Evolutionary conservation across 768 basidiomycete species (phyloP).

Genomic region (Tricholoma bakamatsutake): DNA sequence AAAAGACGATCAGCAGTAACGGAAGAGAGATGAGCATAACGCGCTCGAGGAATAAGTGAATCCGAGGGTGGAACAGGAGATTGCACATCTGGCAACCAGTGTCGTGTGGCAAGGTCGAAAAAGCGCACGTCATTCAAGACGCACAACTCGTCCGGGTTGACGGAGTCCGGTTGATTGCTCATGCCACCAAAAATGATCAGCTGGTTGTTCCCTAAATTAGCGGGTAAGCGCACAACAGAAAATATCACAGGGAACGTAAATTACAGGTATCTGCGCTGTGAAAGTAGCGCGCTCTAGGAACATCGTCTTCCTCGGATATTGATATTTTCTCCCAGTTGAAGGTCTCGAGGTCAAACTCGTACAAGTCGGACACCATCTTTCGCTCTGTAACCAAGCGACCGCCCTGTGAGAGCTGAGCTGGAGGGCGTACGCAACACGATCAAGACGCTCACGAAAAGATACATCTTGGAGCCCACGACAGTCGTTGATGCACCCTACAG

Average conservation of each 20-base stretch:
- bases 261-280: slow-evolving; percentile 85
- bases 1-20: slow-evolving; percentile 80
- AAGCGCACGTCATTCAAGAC: slow-evolving; percentile 93
- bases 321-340: slow-evolving; percentile 74
- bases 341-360: slow-evolving; percentile 79
- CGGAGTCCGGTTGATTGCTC: slow-evolving; percentile 71
- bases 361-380: slow-evolving; percentile 87
- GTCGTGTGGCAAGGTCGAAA: slow-evolving; percentile 66
- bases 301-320: slow-evolving; percentile 55
- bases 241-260: slow-evolving; percentile 13
- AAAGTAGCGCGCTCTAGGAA: slow-evolving; percentile 87
- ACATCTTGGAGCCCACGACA: slow-evolving; percentile 82
- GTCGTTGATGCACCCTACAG: slow-evolving; percentile 84
- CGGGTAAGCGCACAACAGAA: neutral
- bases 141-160: slow-evolving; percentile 73
- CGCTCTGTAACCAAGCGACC: slow-evolving; percentile 84
- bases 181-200: slow-evolving; percentile 95
- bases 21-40: slow-evolving; percentile 93
- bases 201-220: slow-evolving; percentile 73
- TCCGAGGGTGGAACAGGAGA: slow-evolving; percentile 35
- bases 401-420: slow-evolving; percentile 41
- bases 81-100: slow-evolving; percentile 59
- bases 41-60: slow-evolving; percentile 64
- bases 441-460: slow-evolving; percentile 66
- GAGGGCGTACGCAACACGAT: neutral